Evolutionary conservation across 2,329 filamentous ascomycete genomes (phyloP).

Genomic region (Calonectria leucothoes): DNA sequence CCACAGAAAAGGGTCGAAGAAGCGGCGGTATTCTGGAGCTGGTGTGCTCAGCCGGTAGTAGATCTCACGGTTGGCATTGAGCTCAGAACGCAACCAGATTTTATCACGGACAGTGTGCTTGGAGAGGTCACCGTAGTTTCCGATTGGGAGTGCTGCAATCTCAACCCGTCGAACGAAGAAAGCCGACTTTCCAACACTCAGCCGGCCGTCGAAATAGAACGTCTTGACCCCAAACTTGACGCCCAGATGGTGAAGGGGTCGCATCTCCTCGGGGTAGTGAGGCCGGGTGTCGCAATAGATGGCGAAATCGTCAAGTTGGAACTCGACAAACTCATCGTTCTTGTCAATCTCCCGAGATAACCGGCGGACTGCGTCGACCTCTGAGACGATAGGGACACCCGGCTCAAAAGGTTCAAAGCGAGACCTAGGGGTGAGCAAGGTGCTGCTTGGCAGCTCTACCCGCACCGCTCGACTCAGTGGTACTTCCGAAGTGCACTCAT

Average conservation of each 20-base stretch:
- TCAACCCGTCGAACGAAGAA: slow-evolving; percentile 67
- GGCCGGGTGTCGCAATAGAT: slow-evolving; percentile 60
- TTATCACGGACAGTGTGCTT: slow-evolving; percentile 60
- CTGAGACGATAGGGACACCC: slow-evolving; percentile 35
- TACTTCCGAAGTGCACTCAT: background rate
- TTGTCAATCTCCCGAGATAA: slow-evolving; percentile 23
- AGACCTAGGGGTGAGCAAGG: slow-evolving; percentile 43
- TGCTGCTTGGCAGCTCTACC: slow-evolving; percentile 43
- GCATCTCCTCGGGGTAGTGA: slow-evolving; percentile 60
- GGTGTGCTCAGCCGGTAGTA: slow-evolving; percentile 75
- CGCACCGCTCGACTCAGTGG: slow-evolving; percentile 19
- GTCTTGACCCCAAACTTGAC: slow-evolving; percentile 46
- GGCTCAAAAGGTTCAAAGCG: slow-evolving; percentile 47
- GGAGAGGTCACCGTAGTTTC: slow-evolving; percentile 67
- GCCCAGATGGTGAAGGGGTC: slow-evolving; percentile 64
- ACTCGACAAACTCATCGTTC: slow-evolving; percentile 54
- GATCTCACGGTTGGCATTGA: slow-evolving; percentile 55
- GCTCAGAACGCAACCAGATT: slow-evolving; percentile 73
- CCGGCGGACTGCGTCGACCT: slow-evolving; percentile 31
- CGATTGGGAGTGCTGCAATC: slow-evolving; percentile 72
- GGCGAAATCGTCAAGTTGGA: slow-evolving; percentile 68
- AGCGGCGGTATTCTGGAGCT: slow-evolving; percentile 69
- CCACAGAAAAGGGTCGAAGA: slow-evolving; percentile 75
- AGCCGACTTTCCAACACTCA: slow-evolving; percentile 56
- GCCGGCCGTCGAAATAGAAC: slow-evolving; percentile 70